These are phyloP conservation scores for Plasmodium sp. DNA, from an alignment of 169 alveolate genomes.

Conservation along the genomic window DNA sequence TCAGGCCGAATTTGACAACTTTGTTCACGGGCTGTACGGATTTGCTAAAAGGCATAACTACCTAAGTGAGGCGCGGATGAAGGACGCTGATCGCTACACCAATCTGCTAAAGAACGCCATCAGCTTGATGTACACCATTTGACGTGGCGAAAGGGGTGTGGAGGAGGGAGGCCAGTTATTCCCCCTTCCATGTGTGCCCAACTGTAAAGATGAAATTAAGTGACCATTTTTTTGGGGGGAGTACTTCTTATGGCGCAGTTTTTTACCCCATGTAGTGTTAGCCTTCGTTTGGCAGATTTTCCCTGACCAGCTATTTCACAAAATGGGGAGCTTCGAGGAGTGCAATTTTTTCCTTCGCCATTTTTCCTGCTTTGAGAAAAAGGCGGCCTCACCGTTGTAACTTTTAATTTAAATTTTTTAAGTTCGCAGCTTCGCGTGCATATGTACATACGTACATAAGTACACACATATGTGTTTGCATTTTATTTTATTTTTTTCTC, in stretches of 20 bases:
- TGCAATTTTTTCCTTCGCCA: background rate
- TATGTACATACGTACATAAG: background rate
- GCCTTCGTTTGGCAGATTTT: background rate
- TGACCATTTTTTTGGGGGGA: background rate
- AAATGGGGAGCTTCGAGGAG: background rate
- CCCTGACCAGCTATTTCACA: background rate
- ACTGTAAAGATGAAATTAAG: background rate
- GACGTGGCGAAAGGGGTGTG: background rate
- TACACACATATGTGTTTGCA: background rate
- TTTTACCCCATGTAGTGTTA: background rate
- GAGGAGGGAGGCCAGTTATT: background rate
- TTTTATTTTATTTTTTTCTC: background rate
- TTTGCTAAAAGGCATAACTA: slow-evolving; percentile 27
- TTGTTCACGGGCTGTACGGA: slow-evolving; percentile 7
- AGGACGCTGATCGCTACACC: too few relatives aligned
- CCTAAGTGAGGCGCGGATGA: background rate
- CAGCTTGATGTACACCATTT: background rate
- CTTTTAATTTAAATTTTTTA: too few relatives aligned
- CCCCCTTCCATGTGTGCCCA: background rate
- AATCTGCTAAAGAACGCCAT: background rate
- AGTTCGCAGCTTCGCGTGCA: background rate
- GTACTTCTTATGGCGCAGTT: background rate
- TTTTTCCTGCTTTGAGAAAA: background rate
- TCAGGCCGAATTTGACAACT: background rate
- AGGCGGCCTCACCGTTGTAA: background rate